These are phyloP conservation scores for Epichloe sylvatica DNA, from an alignment of 2,329 filamentous ascomycete genomes.

Conservation along the genomic window DNA sequence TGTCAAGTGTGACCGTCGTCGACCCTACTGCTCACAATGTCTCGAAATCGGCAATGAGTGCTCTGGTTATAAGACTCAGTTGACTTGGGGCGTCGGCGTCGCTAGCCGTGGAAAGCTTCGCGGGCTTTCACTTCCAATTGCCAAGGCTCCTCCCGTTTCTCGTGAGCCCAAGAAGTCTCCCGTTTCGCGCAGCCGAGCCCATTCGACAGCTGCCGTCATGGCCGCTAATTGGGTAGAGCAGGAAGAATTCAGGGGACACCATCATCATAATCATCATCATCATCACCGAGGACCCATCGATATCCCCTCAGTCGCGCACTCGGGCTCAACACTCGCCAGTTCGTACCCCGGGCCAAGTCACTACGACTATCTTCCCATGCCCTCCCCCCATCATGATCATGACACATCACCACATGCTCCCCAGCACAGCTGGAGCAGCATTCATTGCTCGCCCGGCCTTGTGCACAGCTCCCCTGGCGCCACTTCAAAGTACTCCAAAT, in stretches of 20 bases:
- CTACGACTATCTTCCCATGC: constrained; percentile 39
- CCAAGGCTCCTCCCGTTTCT: constrained; percentile 43
- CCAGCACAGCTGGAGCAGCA: constrained; percentile 31
- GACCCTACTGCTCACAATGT: constrained; percentile 91
- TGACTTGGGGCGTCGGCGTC: constrained; percentile 94
- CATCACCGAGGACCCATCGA: constrained; percentile 20
- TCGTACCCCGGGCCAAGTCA: constrained; percentile 18
- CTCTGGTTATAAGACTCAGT: constrained; percentile 88
- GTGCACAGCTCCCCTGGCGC: constrained; percentile 18
- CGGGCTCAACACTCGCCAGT: constrained; percentile 31
- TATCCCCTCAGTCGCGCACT: constrained; percentile 19
- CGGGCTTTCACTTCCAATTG: constrained; percentile 64
- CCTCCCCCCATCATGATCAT: constrained; percentile 22
- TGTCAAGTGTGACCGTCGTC: constrained; percentile 75
- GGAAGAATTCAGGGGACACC: constrained; percentile 19
- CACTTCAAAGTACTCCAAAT: constrained; percentile 29
- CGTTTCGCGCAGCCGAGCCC: constrained; percentile 29
- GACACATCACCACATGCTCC: constrained; percentile 27
- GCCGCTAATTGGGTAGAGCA: constrained; percentile 17
- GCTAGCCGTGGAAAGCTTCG: constrained; percentile 90
- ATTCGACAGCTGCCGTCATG: constrained; percentile 25
- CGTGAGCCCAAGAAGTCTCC: constrained; percentile 34
- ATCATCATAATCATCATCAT: constrained; percentile 1
- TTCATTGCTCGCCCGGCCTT: constrained; percentile 31
- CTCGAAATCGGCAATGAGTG: constrained; percentile 85